phyloP scores from a whole-genome alignment of 2,329 filamentous ascomycete species.

The Talaromyces sp. region DNA sequence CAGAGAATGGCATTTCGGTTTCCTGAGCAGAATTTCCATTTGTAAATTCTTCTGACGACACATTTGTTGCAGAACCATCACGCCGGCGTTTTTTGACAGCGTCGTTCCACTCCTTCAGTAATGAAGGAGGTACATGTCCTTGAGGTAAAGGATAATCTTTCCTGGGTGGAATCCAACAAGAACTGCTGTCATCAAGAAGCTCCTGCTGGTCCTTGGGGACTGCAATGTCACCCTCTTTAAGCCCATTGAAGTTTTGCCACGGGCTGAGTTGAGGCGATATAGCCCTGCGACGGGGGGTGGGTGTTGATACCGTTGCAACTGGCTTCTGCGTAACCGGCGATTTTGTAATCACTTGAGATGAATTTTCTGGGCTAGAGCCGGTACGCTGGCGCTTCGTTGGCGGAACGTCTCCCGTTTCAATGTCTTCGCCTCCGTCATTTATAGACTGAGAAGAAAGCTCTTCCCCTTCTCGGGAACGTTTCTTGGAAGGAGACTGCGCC shows the following conservation, averaged over 20 bases:
- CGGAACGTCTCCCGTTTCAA: background rate
- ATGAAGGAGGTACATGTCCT: constrained; percentile 38
- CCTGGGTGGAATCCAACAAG: constrained; percentile 46
- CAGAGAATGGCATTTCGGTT: too few species aligned
- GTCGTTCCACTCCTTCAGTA: constrained; percentile 42
- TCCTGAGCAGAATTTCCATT: background rate
- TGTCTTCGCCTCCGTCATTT: background rate
- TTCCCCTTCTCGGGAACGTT: constrained; percentile 14
- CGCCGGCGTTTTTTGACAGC: constrained; percentile 22
- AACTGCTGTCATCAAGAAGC: constrained; percentile 48
- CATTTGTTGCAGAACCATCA: background rate
- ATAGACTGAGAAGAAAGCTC: background rate
- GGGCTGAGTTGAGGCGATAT: constrained; percentile 14
- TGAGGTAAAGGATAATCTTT: constrained; percentile 28
- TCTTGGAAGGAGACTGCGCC: background rate
- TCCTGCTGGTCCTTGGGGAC: constrained; percentile 54
- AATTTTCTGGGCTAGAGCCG: background rate
- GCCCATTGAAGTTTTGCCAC: constrained; percentile 38
- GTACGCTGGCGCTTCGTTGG: constrained; percentile 20
- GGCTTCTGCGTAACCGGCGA: background rate
- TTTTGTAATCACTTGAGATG: background rate
- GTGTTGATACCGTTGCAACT: background rate
- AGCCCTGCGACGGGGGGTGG: background rate
- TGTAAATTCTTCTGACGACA: background rate
- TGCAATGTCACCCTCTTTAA: constrained; percentile 47